Base-by-base conservation (phyloP, 345 rosid species). In the Streptanthus diversifolius region DNA sequence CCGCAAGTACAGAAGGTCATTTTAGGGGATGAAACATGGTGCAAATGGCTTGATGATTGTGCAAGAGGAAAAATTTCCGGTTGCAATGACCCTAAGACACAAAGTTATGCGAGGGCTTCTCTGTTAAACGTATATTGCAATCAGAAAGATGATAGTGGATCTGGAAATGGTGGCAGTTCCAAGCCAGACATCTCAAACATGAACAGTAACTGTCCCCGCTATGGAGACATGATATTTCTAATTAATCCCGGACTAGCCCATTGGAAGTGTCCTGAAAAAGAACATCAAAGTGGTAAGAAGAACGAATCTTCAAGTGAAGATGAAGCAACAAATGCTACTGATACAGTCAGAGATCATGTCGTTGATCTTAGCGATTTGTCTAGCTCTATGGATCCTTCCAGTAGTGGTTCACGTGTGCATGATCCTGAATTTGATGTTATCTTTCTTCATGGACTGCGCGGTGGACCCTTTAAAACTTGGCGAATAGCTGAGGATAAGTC, bases 381-480 rank as follows among this genome's bases (percentile, higher is more conserved):
- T 66, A 71, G 59, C n/a, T 80, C 82, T 59, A 53, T 58, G 47
- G 79, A 65, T 73, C 74, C 66, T 66, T 81, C 80, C 11, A 68
- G 37, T 29, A 70, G 60, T 62, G 70, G 70, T 53, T 70, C 82
- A 47, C 73, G 77, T 41, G 75, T 82, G 51, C 81, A 71, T 13
- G 75, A 60, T 73, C 97, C 96, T 64, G 81, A 71, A 40, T 59
- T 95, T 52, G 99, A 95, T 80, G 87, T 91, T 75, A 84, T 95
- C 59, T 95, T 95, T 88, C 84, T 95, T 65, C 97, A 95, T 81
- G 99, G 97, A 45, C 69, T 95, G 77, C 93, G 92, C 45, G 99
- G 99, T 70, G 99, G 95, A 32, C 97, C 99, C 60, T 95, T 78
- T 75, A 91, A 86, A 83, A 83, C 95, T 10, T 95, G 99, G 99